A percentile compares a stretch with the other conserved stretches of the same genome.
Evolutionary conservation across 768 basidiomycete species (phyloP).

Genomic region (Sporobolomyces pararoseus): DNA sequence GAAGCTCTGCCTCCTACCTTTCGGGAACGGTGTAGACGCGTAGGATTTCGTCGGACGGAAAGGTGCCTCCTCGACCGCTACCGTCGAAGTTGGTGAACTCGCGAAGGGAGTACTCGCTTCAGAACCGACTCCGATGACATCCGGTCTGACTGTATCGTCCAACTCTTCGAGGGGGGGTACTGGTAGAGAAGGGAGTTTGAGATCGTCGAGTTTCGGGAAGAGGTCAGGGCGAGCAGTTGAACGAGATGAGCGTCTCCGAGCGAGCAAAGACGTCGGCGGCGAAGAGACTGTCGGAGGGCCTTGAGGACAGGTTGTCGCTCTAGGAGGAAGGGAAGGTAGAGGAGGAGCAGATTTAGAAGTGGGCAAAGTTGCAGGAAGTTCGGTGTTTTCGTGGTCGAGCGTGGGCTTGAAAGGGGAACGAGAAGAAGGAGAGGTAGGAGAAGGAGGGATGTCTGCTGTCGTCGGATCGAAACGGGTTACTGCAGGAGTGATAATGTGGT

Average conservation of each 20-base stretch:
- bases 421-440: slow-evolving; percentile 4
- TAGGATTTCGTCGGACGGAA: slow-evolving; percentile 7
- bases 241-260: slow-evolving; percentile 15
- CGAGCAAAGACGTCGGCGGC: slow-evolving; percentile 12
- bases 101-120: slow-evolving; percentile 20
- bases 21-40: slow-evolving; percentile 29
- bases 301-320: background rate
- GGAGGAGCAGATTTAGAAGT: background rate
- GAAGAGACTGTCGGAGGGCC: background rate
- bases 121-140: slow-evolving; percentile 20
- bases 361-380: background rate
- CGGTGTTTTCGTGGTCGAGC: background rate
- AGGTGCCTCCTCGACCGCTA: background rate
- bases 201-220: slow-evolving; percentile 18
- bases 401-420: background rate
- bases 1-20: slow-evolving; percentile 6
- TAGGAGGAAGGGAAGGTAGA: background rate
- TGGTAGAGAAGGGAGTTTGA: slow-evolving; percentile 11
- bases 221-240: background rate
- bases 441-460: slow-evolving; percentile 6
- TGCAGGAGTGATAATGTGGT: slow-evolving; percentile 24
- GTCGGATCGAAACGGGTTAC: slow-evolving; percentile 20
- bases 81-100: background rate
- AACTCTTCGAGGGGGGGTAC: slow-evolving; percentile 13
- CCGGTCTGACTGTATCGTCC: slow-evolving; percentile 25